Evolutionary conservation across 2,329 filamentous ascomycete genomes (phyloP).

Genomic region (Fusarium liriodendri): DNA sequence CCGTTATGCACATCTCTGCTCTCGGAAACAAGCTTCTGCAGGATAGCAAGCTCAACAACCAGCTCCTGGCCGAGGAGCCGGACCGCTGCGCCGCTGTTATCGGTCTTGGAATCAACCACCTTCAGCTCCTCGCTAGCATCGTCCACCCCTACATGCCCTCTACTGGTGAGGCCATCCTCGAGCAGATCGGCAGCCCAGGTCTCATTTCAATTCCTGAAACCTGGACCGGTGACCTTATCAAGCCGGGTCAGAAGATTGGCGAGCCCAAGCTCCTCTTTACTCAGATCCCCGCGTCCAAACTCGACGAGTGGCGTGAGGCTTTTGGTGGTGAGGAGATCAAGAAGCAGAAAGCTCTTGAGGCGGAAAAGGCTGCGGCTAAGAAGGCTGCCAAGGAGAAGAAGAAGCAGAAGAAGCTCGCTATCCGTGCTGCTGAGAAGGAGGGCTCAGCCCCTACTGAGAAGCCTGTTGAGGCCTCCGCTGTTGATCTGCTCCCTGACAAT

Average conservation of each 20-base stretch:
- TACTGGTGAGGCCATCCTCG: conserved; percentile 79
- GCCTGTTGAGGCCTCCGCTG: conserved; percentile 32
- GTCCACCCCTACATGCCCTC: conserved; percentile 87
- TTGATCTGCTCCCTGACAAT: conserved; percentile 32
- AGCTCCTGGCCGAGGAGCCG: conserved; percentile 64
- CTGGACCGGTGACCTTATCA: conserved; percentile 72
- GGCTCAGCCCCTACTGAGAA: conserved; percentile 28
- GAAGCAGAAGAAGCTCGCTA: conserved; percentile 56
- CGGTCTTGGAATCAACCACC: conserved; percentile 84
- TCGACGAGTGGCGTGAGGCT: conserved; percentile 82
- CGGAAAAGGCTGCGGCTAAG: conserved; percentile 62
- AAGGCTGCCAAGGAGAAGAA: conserved; percentile 62
- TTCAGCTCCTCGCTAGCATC: conserved; percentile 83
- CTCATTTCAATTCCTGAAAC: conserved; percentile 69
- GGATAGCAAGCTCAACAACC: conserved; percentile 65
- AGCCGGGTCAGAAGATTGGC: conserved; percentile 83
- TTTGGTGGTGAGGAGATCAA: conserved; percentile 76
- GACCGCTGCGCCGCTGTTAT: conserved; percentile 70
- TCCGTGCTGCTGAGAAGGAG: conserved; percentile 34
- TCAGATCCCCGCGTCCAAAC: conserved; percentile 84
- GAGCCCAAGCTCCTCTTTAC: conserved; percentile 83
- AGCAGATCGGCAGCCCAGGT: conserved; percentile 74
- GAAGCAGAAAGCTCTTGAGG: conserved; percentile 73
- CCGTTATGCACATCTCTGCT: conserved; percentile 74
- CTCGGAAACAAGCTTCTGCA: conserved; percentile 63